A percentile compares a stretch with the other conserved stretches of the same genome.
These are phyloP conservation scores for Colletotrichum somersetense DNA, from an alignment of 2,329 filamentous ascomycete genomes.

Conservation along the genomic window DNA sequence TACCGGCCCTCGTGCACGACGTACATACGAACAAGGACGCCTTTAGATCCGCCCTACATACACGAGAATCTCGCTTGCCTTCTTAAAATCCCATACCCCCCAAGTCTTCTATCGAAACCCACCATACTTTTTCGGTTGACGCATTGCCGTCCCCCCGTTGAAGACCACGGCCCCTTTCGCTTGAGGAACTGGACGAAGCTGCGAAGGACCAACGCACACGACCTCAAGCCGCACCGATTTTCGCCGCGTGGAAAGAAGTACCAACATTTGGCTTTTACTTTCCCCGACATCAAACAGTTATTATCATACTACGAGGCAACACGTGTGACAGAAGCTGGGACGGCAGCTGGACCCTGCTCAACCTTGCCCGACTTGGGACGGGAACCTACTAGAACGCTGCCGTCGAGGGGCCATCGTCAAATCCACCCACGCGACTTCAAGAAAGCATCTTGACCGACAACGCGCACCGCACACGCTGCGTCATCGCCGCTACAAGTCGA, in stretches of 20 bases:
- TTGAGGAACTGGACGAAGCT: neutral
- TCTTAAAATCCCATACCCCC: conserved; percentile 5
- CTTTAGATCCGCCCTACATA: conserved; percentile 10
- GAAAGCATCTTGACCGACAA: neutral
- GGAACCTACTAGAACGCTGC: neutral
- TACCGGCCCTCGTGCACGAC: neutral
- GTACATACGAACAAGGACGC: conserved; percentile 11
- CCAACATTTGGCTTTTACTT: conserved; percentile 12
- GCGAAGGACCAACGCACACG: neutral
- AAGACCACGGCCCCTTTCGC: neutral
- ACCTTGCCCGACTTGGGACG: conserved; percentile 30
- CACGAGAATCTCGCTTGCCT: conserved; percentile 35
- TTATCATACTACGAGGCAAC: conserved; percentile 25
- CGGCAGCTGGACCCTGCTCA: conserved; percentile 35
- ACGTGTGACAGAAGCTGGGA: conserved; percentile 34
- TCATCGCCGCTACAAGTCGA: neutral
- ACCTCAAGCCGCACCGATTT: conserved; percentile 11
- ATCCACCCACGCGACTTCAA: neutral
- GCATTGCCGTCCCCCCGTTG: neutral
- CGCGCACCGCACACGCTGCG: neutral
- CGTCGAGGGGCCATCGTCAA: neutral
- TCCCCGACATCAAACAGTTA: conserved; percentile 10
- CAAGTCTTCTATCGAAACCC: conserved; percentile 17
- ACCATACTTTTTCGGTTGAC: conserved; percentile 10
- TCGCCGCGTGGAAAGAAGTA: conserved; percentile 1